Evolutionary conservation across 805 yeast species (phyloP), one percentile per base, ranked within the genome.

Genomic region (Metschnikowia shivogae): DNA sequence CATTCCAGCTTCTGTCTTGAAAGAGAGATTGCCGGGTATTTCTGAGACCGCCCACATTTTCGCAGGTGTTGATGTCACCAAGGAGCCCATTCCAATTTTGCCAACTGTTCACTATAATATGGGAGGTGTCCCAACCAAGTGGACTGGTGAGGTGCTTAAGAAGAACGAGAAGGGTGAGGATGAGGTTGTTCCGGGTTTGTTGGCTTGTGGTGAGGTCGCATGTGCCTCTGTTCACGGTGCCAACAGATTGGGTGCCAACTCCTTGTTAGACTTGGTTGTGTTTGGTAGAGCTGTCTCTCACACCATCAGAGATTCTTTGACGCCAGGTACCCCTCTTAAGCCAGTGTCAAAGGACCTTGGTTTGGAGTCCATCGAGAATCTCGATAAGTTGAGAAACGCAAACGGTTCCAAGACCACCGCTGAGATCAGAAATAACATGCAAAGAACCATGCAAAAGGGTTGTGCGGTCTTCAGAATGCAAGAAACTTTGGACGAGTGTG

Each of bases 211-310:
- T 78, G 99, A 92, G 77, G 90, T 95, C 55, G 99, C 97, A 36
- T 92, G 97, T 80, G 98, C 96, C 52, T 89, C 97, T 30, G 99
- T 92, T 48, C 99, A 92, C 67, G 99, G 99, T 74, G 99, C 99
- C 53, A 92, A 92, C 81, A 89, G 99, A 78, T 79, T 92, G 58
- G 99, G 99, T 70, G 99, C 99, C 56, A 92, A 92, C 81, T 93
- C 99, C 9, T 76, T 92, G 60, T 81, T 92, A 61, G 99, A 92
- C 73, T 76, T 92, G 68, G 99, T 92, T 53, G 98, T 92, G 53
- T 92, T 92, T 62, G 99, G 99, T 63, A 88, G 99, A 77, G 98
- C 98, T 56, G 98, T 92, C 39, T 84, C 97, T 42, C 93, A 89
- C 70, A 87, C 96, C 46, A 84, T 92, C 64, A 75, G 84, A 53